Percentiles rank a stretch among this genome's conserved stretches.
phyloP scores from a whole-genome alignment of 805 yeast species.

The Pichia kluyveri region DNA sequence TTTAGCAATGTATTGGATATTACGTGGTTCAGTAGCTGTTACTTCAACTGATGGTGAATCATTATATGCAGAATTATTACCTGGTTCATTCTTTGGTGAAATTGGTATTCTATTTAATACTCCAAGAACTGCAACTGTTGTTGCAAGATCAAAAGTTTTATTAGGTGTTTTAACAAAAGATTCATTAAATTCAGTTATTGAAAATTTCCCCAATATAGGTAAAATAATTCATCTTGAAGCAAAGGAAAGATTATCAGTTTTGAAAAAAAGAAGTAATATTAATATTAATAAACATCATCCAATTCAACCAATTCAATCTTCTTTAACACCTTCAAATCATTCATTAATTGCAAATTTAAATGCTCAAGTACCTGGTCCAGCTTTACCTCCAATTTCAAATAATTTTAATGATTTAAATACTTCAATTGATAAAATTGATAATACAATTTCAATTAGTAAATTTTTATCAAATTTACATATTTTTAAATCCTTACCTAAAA shows the following conservation, averaged over 20 bases:
- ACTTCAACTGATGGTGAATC: constrained; percentile 73
- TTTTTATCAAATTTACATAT: constrained; percentile 50
- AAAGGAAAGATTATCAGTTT: constrained; percentile 66
- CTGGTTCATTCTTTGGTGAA: constrained; percentile 72
- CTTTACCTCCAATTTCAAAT: constrained; percentile 26
- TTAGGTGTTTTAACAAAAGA: constrained; percentile 63
- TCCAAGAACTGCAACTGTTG: constrained; percentile 73
- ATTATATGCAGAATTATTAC: constrained; percentile 56
- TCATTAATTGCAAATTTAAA: constrained; percentile 25
- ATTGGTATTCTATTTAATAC: constrained; percentile 68
- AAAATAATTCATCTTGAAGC: constrained; percentile 69
- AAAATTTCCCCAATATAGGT: constrained; percentile 57
- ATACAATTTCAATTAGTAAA: constrained; percentile 44
- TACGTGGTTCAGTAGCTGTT: constrained; percentile 69
- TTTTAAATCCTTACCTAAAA: constrained; percentile 47
- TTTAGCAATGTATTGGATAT: constrained; percentile 70
- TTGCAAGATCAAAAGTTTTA: constrained; percentile 57
- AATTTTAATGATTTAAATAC: not conserved
- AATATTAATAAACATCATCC: not conserved
- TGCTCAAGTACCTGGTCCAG: constrained; percentile 32
- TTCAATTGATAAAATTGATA: constrained; percentile 35
- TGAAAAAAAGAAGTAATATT: constrained; percentile 42
- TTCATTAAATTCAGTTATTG: constrained; percentile 47
- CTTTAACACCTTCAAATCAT: constrained; percentile 9
- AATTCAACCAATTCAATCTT: not conserved